Evolutionary conservation across 208 protist genomes (phyloP).

Genomic region (Tritrichomonas foetus): DNA sequence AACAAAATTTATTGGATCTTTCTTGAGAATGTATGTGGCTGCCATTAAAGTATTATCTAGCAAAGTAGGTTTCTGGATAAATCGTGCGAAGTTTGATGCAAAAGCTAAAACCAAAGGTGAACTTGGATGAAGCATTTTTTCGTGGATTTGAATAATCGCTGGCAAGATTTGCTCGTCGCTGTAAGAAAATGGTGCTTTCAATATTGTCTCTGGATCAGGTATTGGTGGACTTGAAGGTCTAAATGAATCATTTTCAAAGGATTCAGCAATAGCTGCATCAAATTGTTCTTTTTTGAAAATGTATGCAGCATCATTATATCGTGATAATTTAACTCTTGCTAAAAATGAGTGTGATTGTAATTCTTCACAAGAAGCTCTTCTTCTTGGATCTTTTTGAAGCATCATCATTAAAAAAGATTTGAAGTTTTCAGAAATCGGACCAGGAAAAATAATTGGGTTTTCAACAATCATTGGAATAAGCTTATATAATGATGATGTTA

Average conservation of each 20-base stretch:
- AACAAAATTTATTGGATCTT: not conserved
- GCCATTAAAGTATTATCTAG: not conserved
- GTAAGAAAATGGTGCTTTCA: not conserved
- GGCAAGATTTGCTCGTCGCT: not conserved
- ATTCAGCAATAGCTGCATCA: not conserved
- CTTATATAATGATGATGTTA: constrained; percentile 83
- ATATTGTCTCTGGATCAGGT: not conserved
- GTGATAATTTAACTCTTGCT: not conserved
- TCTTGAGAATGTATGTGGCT: not conserved
- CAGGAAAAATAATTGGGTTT: not conserved
- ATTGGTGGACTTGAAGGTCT: not conserved
- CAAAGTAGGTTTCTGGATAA: not conserved
- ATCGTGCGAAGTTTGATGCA: not conserved
- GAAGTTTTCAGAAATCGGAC: not conserved
- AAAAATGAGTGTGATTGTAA: not conserved
- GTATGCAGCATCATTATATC: not conserved
- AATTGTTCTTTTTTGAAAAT: not conserved
- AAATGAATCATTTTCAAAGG: not conserved
- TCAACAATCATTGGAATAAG: constrained; percentile 84
- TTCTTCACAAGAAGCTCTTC: not conserved
- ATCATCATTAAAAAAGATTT: not conserved
- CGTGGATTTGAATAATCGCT: not conserved
- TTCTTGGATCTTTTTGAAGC: not conserved
- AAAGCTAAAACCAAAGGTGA: not conserved
- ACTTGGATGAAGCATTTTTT: not conserved